Base-by-base conservation (phyloP, 2,329 filamentous ascomycete genomes). In the Metarhizium sp. region DNA sequence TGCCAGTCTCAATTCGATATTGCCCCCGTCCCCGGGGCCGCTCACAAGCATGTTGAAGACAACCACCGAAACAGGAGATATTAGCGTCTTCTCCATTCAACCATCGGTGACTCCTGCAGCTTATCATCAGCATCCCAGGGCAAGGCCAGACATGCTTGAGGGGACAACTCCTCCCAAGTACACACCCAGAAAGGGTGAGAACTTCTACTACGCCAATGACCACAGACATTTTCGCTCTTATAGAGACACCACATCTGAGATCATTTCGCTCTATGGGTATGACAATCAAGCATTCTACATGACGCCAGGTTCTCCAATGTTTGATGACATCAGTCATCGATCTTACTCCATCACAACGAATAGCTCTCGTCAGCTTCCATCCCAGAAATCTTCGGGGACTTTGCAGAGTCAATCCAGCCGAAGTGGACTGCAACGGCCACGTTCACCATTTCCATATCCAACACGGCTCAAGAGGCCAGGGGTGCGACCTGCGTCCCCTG, bases 41-140 rank as follows among this genome's bases (percentile, higher is more conserved):
- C 69, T 85, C n/a, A 77, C 83, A 60, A 78, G 80, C 65, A 85
- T 86, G 82, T 71, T 86, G 57, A 85, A 80, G 69, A 85, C 78
- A 3, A 84, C 80, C 1, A 85, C 82, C 1, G 83, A 86, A 63
- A 84, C 81, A 8, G 82, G 82, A n/a, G 81, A 86, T 60, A 82
- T 84, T 60, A 81, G 81, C 4, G 68, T 79, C 51, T 85, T 84
- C 65, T 81, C 78, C 52, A 80, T 82, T 60, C 75, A 61, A 3
- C 53, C 59, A 42, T 36, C 58, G 10, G 68, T 71, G 13, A 67
- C 68, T 6, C 65, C 66, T 11, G 62, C 66, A 7, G 40, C 51
- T 1, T 66, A 66, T 51, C 64, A 66, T 42, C 62, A 64, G 6
- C 58, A 60, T 13, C 60, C 66, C 57, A 67, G 66, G 18, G 55